Conservation (phyloP, 352 stramenopile genomes). For the Pythium volutum region DNA sequence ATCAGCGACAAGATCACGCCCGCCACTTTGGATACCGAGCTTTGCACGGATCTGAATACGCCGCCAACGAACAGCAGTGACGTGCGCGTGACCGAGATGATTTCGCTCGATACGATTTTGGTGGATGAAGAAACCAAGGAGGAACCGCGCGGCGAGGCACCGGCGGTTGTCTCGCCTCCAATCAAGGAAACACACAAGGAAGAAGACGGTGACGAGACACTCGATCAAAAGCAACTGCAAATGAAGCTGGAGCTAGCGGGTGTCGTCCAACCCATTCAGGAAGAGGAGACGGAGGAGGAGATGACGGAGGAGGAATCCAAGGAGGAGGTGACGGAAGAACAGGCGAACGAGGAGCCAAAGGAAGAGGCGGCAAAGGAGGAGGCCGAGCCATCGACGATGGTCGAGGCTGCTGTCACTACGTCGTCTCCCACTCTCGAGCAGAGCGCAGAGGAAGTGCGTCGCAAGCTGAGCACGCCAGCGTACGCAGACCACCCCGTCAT, state of each 20-base stretch:
- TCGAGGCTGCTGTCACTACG: neutral
- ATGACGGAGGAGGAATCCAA: too few relatives aligned
- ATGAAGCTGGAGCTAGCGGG: neutral
- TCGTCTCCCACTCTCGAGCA: neutral
- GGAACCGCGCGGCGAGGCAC: neutral
- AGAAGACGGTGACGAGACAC: neutral
- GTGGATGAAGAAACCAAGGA: conserved; percentile 9
- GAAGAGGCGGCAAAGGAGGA: too few relatives aligned
- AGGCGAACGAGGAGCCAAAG: too few relatives aligned
- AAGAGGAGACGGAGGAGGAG: too few relatives aligned
- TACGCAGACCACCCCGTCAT: conserved; percentile 51
- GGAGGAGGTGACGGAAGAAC: too few relatives aligned
- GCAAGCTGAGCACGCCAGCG: conserved; percentile 6
- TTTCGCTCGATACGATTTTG: conserved; percentile 16
- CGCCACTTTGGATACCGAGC: conserved; percentile 4
- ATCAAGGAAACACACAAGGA: neutral
- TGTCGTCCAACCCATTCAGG: neutral
- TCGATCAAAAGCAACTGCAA: neutral
- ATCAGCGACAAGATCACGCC: conserved; percentile 18
- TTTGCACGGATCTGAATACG: conserved; percentile 21
- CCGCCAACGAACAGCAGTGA: neutral
- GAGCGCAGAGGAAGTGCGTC: neutral
- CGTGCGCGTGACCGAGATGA: conserved; percentile 26
- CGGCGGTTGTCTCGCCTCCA: neutral
- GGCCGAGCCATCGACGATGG: neutral